phyloP scores from a whole-genome alignment of 352 stramenopile species.

The Phytophthora niederhauseri region DNA sequence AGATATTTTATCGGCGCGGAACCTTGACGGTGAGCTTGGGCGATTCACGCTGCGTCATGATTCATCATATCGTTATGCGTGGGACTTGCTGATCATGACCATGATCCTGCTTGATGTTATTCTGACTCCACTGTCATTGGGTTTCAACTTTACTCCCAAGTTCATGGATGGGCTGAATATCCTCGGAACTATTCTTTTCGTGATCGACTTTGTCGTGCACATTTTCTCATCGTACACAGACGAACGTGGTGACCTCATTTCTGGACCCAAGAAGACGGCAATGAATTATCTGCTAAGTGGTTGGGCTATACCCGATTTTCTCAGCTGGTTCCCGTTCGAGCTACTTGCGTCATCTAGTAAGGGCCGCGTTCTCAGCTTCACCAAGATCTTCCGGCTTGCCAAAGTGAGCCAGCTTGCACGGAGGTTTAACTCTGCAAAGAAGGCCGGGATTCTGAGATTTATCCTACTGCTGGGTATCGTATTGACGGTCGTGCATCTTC shows the following conservation, averaged over 20 bases:
- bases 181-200: conserved; percentile 51
- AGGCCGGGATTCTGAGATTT: conserved; percentile 66
- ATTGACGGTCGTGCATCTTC: conserved; percentile 55
- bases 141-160: conserved; percentile 43
- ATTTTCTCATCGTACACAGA: conserved; percentile 62
- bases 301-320: conserved; percentile 64
- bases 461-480: conserved; percentile 56
- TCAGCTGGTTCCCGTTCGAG: conserved; percentile 78
- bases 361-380: conserved; percentile 62
- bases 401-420: conserved; percentile 68
- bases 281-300: conserved; percentile 58
- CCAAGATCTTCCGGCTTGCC: conserved; percentile 70
- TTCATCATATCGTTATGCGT: conserved; percentile 41
- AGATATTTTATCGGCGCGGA: conserved; percentile 47
- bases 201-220: conserved; percentile 62
- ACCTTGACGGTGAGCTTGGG: conserved; percentile 36
- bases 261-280: conserved; percentile 42
- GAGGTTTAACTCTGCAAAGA: conserved; percentile 66
- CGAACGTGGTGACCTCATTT: conserved; percentile 56
- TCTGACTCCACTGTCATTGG: conserved; percentile 56
- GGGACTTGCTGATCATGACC: conserved; percentile 60
- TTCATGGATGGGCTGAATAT: conserved; percentile 42
- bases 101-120: conserved; percentile 65
- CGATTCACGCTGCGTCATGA: conserved; percentile 62
- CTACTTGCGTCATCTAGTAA: conserved; percentile 37